A percentile compares a stretch with the other conserved stretches of the same genome.
phyloP scores from a whole-genome alignment of 2,329 filamentous ascomycete species.

The Metarhizium album region DNA sequence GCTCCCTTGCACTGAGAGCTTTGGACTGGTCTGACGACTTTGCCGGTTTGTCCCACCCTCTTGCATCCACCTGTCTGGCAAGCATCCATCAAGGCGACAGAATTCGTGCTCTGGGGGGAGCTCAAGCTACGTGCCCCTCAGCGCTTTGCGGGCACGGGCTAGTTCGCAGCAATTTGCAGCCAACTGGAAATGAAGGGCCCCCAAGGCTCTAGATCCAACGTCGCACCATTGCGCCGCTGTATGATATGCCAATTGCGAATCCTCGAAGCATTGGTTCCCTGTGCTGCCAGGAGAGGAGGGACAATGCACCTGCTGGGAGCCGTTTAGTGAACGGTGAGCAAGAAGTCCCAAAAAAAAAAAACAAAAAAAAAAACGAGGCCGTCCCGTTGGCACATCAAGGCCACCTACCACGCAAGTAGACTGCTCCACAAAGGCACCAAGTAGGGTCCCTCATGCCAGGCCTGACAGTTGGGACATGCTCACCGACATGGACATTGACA shows the following conservation, averaged over 20 bases:
- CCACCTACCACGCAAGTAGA: not conserved
- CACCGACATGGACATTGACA: not conserved
- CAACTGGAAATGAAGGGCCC: too few relatives aligned
- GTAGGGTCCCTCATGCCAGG: not conserved
- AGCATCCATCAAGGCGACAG: not conserved
- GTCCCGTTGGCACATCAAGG: not conserved
- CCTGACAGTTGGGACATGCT: not conserved
- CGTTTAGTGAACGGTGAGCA: not conserved
- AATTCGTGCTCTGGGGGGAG: too few relatives aligned
- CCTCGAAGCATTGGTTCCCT: not conserved
- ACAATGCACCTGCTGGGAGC: not conserved
- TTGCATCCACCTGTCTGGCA: not conserved
- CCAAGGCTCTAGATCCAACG: not conserved
- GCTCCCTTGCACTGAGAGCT: not conserved
- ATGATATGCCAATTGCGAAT: not conserved
- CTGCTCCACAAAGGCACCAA: not conserved
- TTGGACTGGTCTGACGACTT: not conserved
- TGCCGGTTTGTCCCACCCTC: not conserved
- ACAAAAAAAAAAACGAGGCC: too few relatives aligned
- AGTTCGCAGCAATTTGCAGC: too few relatives aligned
- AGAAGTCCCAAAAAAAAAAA: too few relatives aligned
- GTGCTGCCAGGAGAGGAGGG: not conserved
- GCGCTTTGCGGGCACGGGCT: too few relatives aligned
- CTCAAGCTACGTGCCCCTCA: too few relatives aligned
- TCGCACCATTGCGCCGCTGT: not conserved